Evolutionary conservation across 371 early-diverging fungal species (phyloP), one percentile per base, ranked within the genome.

Genomic region (Blastocladiella emersonii): DNA sequence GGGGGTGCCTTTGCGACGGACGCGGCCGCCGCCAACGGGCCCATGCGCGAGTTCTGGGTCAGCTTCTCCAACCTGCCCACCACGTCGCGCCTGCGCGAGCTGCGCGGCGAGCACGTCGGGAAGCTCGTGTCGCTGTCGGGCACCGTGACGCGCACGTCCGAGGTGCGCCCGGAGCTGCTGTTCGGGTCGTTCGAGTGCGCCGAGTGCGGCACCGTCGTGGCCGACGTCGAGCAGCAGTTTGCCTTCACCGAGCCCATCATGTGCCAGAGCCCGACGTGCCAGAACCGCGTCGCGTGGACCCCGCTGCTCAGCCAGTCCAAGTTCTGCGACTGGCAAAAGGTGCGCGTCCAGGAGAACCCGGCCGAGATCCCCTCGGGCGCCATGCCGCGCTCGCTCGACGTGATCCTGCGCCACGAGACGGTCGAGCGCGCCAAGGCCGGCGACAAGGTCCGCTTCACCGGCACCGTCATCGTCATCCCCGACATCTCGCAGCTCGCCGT

Each of bases 291-390:
- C 27, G 72, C 82, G 61, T 98, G 95, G 89, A 81, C 84, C 48
- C 73, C 98, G 41, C 73, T 85, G 57, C 80, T 91, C 34, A 92
- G 90, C 66, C 85, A 90, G 70, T 90, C 88, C 70, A 83, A 84
- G 65, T 99, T 99, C 74, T 84, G 84, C 41, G 98, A 99, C 76
- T 99, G 98, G 98, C 99, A 99, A 78, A 87, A 91, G 67, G 84
- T 99, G 34, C 81, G 98, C 36, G 83, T 99, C 56, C 99, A 99
- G 75, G 99, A 99, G 77, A 93, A 93, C 67, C 80, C 98, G 32
- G 86, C 88, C 61, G 98, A 99, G 70, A 96, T 98, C 57, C 99
- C 99, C 23, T 85, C 92, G 15, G 99, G 99, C 57, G 88, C 90
- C 66, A 95, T 98, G 90, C 99, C 99, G 37, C 74, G 99, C 73